Evolutionary conservation across 352 stramenopile genomes (phyloP), one percentile per base, ranked within the genome.

Genomic region (Phytophthora pluvialis): DNA sequence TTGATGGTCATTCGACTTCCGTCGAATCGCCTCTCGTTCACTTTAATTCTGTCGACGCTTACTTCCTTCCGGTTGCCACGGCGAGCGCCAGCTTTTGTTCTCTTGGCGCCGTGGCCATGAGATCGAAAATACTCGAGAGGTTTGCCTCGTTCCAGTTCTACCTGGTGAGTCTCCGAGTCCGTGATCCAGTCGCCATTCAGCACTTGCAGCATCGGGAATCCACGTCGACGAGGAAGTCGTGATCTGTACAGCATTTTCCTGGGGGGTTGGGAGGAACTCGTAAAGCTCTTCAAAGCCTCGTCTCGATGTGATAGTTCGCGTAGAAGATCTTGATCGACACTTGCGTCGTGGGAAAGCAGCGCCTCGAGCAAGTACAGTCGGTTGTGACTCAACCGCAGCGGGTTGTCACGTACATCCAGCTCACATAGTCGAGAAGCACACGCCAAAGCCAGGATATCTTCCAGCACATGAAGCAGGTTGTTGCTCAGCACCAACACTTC

Each of bases 311-410:
- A 21, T 21, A 76, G 48, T 61, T 80, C 77, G 2, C 52, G 42
- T 44, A 91, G 60, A 47, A 74, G 21, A 11, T 80, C 72, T 18
- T 75, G 64, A 16, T 79, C 65, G 16, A 76, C 61, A 16, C 48
- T 54, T 0, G 56, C n/a, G 7, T 76, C 55, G 0, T 66, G 46
- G 9, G 87, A 86, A 3, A 91, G 70, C 13, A 77, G 36, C 18
- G 75, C 64, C 18, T 94, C 83, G 3, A 94, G 67, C 21, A 91
- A 61, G 53, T 94, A 94, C 15, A 94, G 50, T 16, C 83, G 80
- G 53, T 94, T 91, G 43, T 77, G 66, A 16, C 79, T 60, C 7
- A 94, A 60, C 1, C 83, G 78, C 29, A 94, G 66, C 0, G 85
- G 83, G 50, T 94, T 94, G 7, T 67, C 46, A 10, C 51, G 44